These are phyloP conservation scores for Colletotrichum abscissum DNA, from an alignment of 2,329 filamentous ascomycete species.

Conservation along the genomic window DNA sequence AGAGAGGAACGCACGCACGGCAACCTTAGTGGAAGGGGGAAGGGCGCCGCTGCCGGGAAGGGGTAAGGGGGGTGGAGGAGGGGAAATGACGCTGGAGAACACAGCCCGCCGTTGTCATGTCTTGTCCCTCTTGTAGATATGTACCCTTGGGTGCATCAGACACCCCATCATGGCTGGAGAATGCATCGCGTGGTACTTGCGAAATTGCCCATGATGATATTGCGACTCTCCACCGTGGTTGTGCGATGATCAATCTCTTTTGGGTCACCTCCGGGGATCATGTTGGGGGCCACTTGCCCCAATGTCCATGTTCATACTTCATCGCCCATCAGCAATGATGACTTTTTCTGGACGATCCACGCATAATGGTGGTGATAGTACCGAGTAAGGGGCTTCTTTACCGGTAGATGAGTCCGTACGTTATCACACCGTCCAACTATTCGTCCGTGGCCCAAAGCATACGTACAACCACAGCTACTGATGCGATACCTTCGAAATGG, in stretches of 20 bases:
- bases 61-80: slow-evolving; percentile 29
- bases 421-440: not conserved
- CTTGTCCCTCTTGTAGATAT: not conserved
- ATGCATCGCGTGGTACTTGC: slow-evolving; percentile 9
- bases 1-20: not conserved
- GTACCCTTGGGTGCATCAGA: not conserved
- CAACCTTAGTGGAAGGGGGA: not conserved
- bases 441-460: not conserved
- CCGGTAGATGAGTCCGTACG: not conserved
- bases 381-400: too few species aligned
- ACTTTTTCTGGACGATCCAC: not conserved
- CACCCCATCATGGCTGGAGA: not conserved
- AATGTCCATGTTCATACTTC: not conserved
- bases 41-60: not conserved
- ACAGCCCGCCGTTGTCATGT: slow-evolving; percentile 21
- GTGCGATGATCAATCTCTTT: slow-evolving; percentile 22
- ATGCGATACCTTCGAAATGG: not conserved
- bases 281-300: not conserved
- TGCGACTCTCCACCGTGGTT: not conserved
- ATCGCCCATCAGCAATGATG: not conserved
- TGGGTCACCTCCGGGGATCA: slow-evolving; percentile 13
- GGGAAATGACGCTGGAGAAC: slow-evolving; percentile 33
- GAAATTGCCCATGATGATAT: not conserved
- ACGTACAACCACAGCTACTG: not conserved
- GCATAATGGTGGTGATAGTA: not conserved